Evolutionary conservation across 192 early-diverging fungal species (phyloP).

Genomic region (Powellomyces hirtus): DNA sequence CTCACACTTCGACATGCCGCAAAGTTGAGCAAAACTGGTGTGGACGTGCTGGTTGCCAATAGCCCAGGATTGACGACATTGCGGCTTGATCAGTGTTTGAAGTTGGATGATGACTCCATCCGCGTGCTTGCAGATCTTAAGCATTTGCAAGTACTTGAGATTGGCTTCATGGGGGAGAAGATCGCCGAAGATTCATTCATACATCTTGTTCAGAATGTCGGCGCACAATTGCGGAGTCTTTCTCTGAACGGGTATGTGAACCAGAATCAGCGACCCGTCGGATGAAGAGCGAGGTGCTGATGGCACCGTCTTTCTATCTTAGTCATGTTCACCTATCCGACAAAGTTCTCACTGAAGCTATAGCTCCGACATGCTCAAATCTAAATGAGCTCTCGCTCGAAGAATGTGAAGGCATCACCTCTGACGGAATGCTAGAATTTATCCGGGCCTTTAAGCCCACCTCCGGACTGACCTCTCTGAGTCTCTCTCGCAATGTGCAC

Average conservation of each 20-base stretch:
- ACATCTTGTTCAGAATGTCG: slow-evolving; percentile 44
- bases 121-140: slow-evolving; percentile 37
- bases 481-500: slow-evolving; percentile 62
- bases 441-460: slow-evolving; percentile 39
- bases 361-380: slow-evolving; percentile 54
- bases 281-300: too few relatives aligned
- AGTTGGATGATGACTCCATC: slow-evolving; percentile 54
- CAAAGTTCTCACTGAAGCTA: slow-evolving; percentile 50
- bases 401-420: slow-evolving; percentile 61
- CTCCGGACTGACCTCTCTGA: slow-evolving; percentile 49
- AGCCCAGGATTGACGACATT: slow-evolving; percentile 46
- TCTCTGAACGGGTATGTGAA: slow-evolving; percentile 52
- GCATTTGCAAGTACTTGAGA: slow-evolving; percentile 36
- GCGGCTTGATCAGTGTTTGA: slow-evolving; percentile 52
- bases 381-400: slow-evolving; percentile 63
- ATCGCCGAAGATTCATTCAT: slow-evolving; percentile 49
- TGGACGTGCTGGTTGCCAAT: slow-evolving; percentile 19
- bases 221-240: slow-evolving; percentile 45
- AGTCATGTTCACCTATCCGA: slow-evolving; percentile 50
- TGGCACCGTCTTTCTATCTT: too few relatives aligned
- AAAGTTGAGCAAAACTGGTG: slow-evolving; percentile 19
- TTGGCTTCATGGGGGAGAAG: slow-evolving; percentile 40
- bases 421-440: slow-evolving; percentile 50
- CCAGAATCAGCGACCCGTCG: too few relatives aligned
- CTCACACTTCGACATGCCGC: slow-evolving; percentile 42